These are phyloP conservation scores for Mallotus repandus DNA, from an alignment of 441 rosid species.

Conservation along the genomic window DNA sequence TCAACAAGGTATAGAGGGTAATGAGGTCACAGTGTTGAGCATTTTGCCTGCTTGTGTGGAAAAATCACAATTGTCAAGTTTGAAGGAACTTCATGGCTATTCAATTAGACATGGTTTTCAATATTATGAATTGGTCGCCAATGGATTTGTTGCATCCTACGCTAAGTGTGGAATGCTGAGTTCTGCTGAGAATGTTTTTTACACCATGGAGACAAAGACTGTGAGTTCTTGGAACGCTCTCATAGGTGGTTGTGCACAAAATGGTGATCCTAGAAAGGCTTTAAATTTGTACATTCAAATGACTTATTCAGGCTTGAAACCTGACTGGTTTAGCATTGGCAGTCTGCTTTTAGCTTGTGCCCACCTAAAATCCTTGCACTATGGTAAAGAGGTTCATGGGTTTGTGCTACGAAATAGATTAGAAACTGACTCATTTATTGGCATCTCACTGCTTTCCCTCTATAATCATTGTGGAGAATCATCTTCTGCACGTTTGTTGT, in stretches of 20 bases:
- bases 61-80: conserved; percentile 33
- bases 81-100: conserved; percentile 68
- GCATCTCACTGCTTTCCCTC: conserved; percentile 47
- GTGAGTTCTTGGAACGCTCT: conserved; percentile 76
- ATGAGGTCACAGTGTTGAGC: conserved; percentile 57
- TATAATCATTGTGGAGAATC: conserved; percentile 48
- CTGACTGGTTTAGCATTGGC: conserved; percentile 52
- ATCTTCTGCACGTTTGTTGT: conserved; percentile 39
- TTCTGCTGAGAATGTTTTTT: conserved; percentile 47
- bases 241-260: conserved; percentile 55
- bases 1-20: conserved; percentile 31
- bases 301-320: conserved; percentile 38
- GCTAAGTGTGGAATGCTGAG: conserved; percentile 49
- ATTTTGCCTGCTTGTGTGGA: conserved; percentile 42
- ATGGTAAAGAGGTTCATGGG: conserved; percentile 55
- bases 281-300: conserved; percentile 43
- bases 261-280: conserved; percentile 48
- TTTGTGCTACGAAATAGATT: conserved; percentile 45
- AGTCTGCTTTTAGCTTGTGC: conserved; percentile 60
- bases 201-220: conserved; percentile 38
- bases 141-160: conserved; percentile 59
- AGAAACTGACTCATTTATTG: conserved; percentile 43
- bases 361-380: conserved; percentile 38
- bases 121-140: conserved; percentile 44
- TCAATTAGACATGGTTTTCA: conserved; percentile 48